Conservation (phyloP, 2,329 filamentous ascomycete species). For the Penicillium fuscoglaucum region DNA sequence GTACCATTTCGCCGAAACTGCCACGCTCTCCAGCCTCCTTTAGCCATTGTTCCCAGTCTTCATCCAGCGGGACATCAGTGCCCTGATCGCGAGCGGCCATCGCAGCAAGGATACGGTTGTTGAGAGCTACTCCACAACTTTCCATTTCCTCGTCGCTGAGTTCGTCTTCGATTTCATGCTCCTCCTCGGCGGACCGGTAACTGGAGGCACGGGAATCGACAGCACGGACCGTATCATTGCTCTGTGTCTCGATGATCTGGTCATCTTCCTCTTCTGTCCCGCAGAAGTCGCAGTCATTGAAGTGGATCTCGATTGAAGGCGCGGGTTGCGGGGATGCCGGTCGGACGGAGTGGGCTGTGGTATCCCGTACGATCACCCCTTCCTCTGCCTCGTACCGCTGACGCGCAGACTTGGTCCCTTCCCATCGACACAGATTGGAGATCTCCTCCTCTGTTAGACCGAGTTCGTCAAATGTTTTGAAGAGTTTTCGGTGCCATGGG, state of each 20-base stretch:
- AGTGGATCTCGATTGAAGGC: conserved; percentile 36
- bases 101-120: conserved; percentile 54
- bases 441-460: conserved; percentile 61
- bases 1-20: conserved; percentile 42
- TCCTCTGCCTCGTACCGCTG: conserved; percentile 55
- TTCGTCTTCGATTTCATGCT: conserved; percentile 41
- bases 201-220: conserved; percentile 22
- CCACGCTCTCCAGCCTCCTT: conserved; percentile 58
- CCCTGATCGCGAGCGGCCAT: conserved; percentile 55
- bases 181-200: conserved; percentile 27
- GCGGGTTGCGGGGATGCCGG: conserved; percentile 48
- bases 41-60: conserved; percentile 59
- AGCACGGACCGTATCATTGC: conserved; percentile 27
- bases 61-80: conserved; percentile 45
- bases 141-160: conserved; percentile 50
- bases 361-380: conserved; percentile 60
- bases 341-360: conserved; percentile 59
- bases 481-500: conserved; percentile 60
- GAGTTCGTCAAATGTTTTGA: conserved; percentile 61
- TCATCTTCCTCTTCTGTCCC: conserved; percentile 31
- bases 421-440: conserved; percentile 61
- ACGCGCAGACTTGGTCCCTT: conserved; percentile 51
- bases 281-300: conserved; percentile 29
- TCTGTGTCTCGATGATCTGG: conserved; percentile 22
- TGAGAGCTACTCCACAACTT: conserved; percentile 54